Evolutionary conservation across 306 rosid genomes (phyloP).

Genomic region (Boehmeria nivea): DNA sequence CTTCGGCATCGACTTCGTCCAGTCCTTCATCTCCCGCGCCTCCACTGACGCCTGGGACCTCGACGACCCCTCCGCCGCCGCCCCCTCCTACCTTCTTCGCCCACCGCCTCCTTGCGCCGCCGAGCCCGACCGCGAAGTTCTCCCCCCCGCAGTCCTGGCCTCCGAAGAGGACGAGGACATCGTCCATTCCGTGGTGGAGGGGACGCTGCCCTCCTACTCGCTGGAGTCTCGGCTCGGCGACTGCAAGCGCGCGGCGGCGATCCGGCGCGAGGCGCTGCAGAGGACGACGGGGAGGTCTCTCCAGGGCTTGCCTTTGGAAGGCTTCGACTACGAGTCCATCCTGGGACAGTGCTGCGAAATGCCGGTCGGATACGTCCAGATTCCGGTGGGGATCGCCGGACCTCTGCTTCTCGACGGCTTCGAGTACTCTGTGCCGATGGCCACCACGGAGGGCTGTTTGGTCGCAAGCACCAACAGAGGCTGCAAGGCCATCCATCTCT

Average conservation of each 20-base stretch:
- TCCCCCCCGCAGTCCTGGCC: slow-evolving; percentile 16
- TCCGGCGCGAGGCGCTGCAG: slow-evolving; percentile 55
- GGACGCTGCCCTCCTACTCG: slow-evolving; percentile 13
- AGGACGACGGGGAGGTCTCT: slow-evolving; percentile 42
- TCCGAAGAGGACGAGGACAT: slow-evolving; percentile 48
- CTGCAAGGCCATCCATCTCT: slow-evolving; percentile 60
- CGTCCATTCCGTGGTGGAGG: slow-evolving; percentile 39
- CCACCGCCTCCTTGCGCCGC: neutral
- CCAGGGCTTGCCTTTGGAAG: slow-evolving; percentile 50
- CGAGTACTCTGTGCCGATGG: slow-evolving; percentile 78
- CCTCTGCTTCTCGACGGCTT: slow-evolving; percentile 64
- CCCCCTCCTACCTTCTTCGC: neutral
- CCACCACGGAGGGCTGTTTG: slow-evolving; percentile 76
- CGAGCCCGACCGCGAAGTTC: slow-evolving; percentile 4
- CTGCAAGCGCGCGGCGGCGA: slow-evolving; percentile 18
- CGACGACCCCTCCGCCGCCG: slow-evolving; percentile 21
- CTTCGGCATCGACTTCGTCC: slow-evolving; percentile 71
- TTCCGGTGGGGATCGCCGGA: slow-evolving; percentile 89
- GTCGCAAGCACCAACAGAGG: slow-evolving; percentile 84
- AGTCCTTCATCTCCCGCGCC: slow-evolving; percentile 53
- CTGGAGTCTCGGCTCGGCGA: slow-evolving; percentile 24
- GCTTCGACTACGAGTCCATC: slow-evolving; percentile 65
- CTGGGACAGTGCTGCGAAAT: slow-evolving; percentile 85
- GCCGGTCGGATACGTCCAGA: slow-evolving; percentile 74
- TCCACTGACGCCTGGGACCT: slow-evolving; percentile 50